Base-by-base conservation (phyloP, 148 eudicot genomes). In the Polygonum aviculare region DNA sequence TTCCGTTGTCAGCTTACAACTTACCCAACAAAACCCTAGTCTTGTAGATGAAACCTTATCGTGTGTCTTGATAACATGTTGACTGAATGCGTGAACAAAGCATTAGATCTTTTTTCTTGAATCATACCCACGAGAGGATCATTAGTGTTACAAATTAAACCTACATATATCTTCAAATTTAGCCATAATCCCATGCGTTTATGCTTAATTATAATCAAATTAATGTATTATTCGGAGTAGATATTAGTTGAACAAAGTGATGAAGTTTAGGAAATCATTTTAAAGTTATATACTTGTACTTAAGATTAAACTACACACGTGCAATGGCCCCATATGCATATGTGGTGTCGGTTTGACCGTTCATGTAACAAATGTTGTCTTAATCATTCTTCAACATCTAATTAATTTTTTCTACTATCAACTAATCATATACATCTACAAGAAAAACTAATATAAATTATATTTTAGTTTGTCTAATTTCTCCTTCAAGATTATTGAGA, bases 331-430 rank as follows among this genome's bases (percentile, higher is more conserved):
- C 83, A 83, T 77, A 72, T 78, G 86, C 82, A 50, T 76, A 48
- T 11, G 14, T 60, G 18, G 47, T 87, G 89, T 89, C 93, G 83
- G 87, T 77, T 90, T 87, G 89, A 84, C 89, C 81, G 39, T 57
- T 54, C 79, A 19, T 77, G 31, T 74, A 18, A 31, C 65, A 83
- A 82, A 70, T 81, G 44, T 60, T 60, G 82, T 81, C 87, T 41
- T 33, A 77, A 77, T 87, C 88, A 81, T 80, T 82, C 80, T 81
- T 87, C 82, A 80, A 72, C 83, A 81, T 12, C 1, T 60, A 60
- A 60, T 26, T 31, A 22, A 9, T 60, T 11, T 60, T 60, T 11
- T 60, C 5, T 60, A 60, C 5, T 60, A 60, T 16, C 16, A 50
- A 15, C 12, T 31, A 26, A 60, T 60, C 69, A 26, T 60, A 60